Base-by-base conservation (phyloP, 192 early-diverging fungal species). In the Obelidium mucronatum region DNA sequence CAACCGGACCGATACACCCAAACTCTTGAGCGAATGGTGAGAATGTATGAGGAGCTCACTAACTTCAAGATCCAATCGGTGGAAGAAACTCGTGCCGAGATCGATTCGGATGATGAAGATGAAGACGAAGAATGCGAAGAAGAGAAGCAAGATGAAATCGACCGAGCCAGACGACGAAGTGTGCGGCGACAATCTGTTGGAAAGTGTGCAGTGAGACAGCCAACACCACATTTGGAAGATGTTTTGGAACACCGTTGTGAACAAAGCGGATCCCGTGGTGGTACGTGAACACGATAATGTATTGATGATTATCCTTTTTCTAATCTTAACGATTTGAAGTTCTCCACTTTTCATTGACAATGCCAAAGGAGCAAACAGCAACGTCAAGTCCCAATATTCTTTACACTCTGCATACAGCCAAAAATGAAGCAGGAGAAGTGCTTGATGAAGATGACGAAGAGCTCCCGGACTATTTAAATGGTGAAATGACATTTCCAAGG, bases 41-140 rank as follows among this genome's bases (percentile, higher is more conserved):
- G 79, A 19, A 80, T 83, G 76, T 80, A 78, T 40, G 82, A 83
- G 54, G 76, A 80, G 31, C 55, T 83, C 22, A 78, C 82, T 36
- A 69, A 77, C 6, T 59, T 80, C 15, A 77, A 76, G 26, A 80
- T 83, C 42, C 72, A 80, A 68, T 56, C 60, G 15, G 82, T 80
- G 13, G 73, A 83, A 58, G 82, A 83, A 54, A 68, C 44, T 26
- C 44, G 54, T 30, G 35, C 24, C 17, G 61, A 61, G 28, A 66
- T 54, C 30, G 67, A 59, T 42, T 51, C 37, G 17, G 74, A 59
- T 17, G 44, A 52, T 59, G 73, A 55, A 35, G 65, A 68, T 3
- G 53, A 70, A 13, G 65, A 67, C 2, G 69, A 62, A 51, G 76
- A 78, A 1, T 58, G 37, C 37, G 76, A 67, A 17, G 65, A 34